phyloP scores from a whole-genome alignment of 139 green algal genomes.

The Bryopsis sp. region DNA sequence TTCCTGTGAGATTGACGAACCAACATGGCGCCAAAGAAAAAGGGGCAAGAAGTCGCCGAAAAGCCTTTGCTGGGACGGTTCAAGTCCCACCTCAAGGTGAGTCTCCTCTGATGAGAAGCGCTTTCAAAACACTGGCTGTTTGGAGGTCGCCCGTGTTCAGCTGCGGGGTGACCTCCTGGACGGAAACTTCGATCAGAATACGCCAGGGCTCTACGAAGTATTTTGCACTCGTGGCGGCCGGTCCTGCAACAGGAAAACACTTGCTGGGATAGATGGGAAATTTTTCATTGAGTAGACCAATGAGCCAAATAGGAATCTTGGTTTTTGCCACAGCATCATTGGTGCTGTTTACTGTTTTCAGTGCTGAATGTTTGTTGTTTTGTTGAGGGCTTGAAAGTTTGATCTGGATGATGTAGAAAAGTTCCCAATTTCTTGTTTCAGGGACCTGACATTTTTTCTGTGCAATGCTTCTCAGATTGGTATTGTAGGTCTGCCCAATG shows the following conservation, averaged over 20 bases:
- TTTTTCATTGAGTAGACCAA: constrained; percentile 10
- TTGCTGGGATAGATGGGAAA: not conserved
- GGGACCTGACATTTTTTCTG: not conserved
- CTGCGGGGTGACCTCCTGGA: not conserved
- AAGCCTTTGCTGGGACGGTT: constrained; percentile 87
- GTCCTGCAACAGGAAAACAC: constrained; percentile 3
- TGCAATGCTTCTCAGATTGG: constrained; percentile 51
- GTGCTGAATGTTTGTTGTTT: not conserved
- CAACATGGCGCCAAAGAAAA: constrained; percentile 78
- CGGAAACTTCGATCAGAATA: not conserved
- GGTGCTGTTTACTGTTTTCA: not conserved
- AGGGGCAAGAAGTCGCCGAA: constrained; percentile 72
- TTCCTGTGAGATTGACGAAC: not conserved
- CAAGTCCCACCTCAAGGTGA: constrained; percentile 84
- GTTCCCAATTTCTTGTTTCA: not conserved
- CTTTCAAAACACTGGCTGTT: constrained; percentile 6
- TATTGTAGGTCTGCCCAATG: constrained; percentile 93
- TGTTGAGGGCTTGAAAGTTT: constrained; percentile 27
- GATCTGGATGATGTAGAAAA: not conserved
- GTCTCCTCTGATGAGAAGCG: too few species aligned
- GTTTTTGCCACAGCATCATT: constrained; percentile 5
- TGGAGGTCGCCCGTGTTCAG: not conserved
- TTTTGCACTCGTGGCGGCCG: not conserved
- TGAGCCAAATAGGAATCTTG: not conserved
- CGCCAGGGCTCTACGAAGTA: not conserved